A percentile compares a stretch with the other conserved stretches of the same genome.
These are phyloP conservation scores for Cyberlindnera sargentensis DNA, from an alignment of 805 yeast species.

Conservation along the genomic window DNA sequence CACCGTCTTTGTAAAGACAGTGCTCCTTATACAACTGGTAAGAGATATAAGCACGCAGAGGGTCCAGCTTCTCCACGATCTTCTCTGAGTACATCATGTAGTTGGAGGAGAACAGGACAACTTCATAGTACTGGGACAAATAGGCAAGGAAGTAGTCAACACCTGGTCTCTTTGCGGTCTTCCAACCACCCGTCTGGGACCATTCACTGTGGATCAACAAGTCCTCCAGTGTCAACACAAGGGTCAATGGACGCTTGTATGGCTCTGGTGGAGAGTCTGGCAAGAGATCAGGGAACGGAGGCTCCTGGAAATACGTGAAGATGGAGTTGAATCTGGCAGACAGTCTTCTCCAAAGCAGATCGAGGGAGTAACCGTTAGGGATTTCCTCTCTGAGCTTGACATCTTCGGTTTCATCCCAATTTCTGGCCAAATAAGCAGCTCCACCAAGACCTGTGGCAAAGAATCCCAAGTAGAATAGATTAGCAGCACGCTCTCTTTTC, in stretches of 20 bases:
- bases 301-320: conserved; percentile 83
- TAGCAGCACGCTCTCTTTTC: conserved; percentile 78
- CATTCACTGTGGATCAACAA: conserved; percentile 86
- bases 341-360: conserved; percentile 60
- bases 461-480: conserved; percentile 57
- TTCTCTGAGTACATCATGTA: conserved; percentile 81
- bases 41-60: conserved; percentile 81
- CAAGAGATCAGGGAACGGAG: conserved; percentile 85
- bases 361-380: conserved; percentile 62
- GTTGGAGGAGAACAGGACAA: conserved; percentile 83
- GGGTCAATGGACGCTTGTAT: conserved; percentile 85
- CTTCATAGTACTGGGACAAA: conserved; percentile 91
- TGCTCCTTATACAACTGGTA: conserved; percentile 88
- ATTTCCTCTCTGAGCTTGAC: conserved; percentile 46
- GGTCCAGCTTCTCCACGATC: conserved; percentile 84
- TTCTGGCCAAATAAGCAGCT: conserved; percentile 68
- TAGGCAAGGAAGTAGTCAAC: conserved; percentile 94
- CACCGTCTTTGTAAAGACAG: conserved; percentile 78
- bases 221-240: conserved; percentile 87
- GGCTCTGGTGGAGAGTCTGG: conserved; percentile 91
- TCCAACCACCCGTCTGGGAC: conserved; percentile 92
- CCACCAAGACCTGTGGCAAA: conserved; percentile 43
- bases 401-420: conserved; percentile 79
- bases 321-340: conserved; percentile 65
- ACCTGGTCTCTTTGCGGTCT: conserved; percentile 98